Percentiles rank a stretch among this genome's conserved stretches.
phyloP scores from a whole-genome alignment of 192 early-diverging fungal genomes.

The Coemansia sp. region DNA sequence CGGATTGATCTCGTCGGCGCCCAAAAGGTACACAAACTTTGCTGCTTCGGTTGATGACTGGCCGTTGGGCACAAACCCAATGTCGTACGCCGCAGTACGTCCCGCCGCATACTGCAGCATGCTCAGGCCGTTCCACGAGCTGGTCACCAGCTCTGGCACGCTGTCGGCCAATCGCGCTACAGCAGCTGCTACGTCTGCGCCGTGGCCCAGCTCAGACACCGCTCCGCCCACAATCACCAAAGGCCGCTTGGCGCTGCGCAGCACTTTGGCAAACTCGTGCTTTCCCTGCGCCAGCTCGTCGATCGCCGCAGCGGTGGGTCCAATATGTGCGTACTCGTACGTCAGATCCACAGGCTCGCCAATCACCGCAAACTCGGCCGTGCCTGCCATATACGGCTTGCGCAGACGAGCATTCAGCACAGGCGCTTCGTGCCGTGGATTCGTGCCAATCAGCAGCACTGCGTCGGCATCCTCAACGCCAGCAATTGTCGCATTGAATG shows the following conservation, averaged over 20 bases:
- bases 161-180: slow-evolving; percentile 75
- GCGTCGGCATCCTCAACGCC: slow-evolving; percentile 93
- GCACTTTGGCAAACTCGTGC: slow-evolving; percentile 71
- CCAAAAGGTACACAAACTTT: slow-evolving; percentile 87
- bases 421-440: slow-evolving; percentile 94
- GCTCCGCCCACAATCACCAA: slow-evolving; percentile 86
- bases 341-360: slow-evolving; percentile 79
- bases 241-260: slow-evolving; percentile 85
- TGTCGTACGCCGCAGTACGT: slow-evolving; percentile 85
- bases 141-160: slow-evolving; percentile 67
- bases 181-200: slow-evolving; percentile 68
- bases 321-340: slow-evolving; percentile 89
- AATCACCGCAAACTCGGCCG: slow-evolving; percentile 77
- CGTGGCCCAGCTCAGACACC: slow-evolving; percentile 67
- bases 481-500: slow-evolving; percentile 78
- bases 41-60: slow-evolving; percentile 29
- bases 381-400: slow-evolving; percentile 85
- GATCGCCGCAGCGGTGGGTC: slow-evolving; percentile 62
- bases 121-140: slow-evolving; percentile 88
- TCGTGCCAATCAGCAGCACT: slow-evolving; percentile 87
- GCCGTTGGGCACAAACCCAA: slow-evolving; percentile 77
- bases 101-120: slow-evolving; percentile 87
- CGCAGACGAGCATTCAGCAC: slow-evolving; percentile 95
- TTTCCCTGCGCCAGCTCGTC: slow-evolving; percentile 67
- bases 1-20: slow-evolving; percentile 82